These are phyloP conservation scores for Ceratobasidium sp. DNA, from an alignment of 1,284 basidiomycete genomes.

Conservation along the genomic window DNA sequence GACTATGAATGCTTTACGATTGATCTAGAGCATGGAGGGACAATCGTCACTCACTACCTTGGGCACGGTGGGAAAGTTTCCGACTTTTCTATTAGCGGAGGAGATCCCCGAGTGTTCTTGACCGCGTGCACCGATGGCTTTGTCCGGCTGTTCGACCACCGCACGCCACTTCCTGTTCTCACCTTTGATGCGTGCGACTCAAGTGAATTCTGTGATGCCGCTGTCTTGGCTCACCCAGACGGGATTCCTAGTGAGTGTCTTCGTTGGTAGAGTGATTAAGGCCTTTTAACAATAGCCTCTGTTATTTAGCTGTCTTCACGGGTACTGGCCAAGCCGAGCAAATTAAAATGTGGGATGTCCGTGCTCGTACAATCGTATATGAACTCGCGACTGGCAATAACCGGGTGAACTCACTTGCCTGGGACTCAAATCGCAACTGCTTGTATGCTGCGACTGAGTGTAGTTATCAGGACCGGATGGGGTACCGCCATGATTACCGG, in stretches of 20 bases:
- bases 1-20: slow-evolving; percentile 21
- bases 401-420: slow-evolving; percentile 27
- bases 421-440: slow-evolving; percentile 31
- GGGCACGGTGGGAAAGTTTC: slow-evolving; percentile 36
- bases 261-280: not conserved
- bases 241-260: slow-evolving; percentile 27
- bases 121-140: slow-evolving; percentile 35
- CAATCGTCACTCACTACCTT: slow-evolving; percentile 2
- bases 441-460: slow-evolving; percentile 43
- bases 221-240: slow-evolving; percentile 19
- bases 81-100: slow-evolving; percentile 8
- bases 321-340: slow-evolving; percentile 21
- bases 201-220: slow-evolving; percentile 1
- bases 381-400: slow-evolving; percentile 45
- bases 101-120: slow-evolving; percentile 34
- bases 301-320: slow-evolving; percentile 26
- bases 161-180: slow-evolving; percentile 25
- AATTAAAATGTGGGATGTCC: slow-evolving; percentile 41
- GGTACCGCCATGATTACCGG: slow-evolving; percentile 39
- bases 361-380: slow-evolving; percentile 26
- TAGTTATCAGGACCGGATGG: slow-evolving; percentile 22
- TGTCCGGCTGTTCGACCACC: slow-evolving; percentile 31
- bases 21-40: slow-evolving; percentile 29
- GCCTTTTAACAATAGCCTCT: no score
- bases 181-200: slow-evolving; percentile 24